A percentile compares a stretch with the other conserved stretches of the same genome.
Conservation (phyloP, 2,329 filamentous ascomycete species). For the Metarhizium brunneum region DNA sequence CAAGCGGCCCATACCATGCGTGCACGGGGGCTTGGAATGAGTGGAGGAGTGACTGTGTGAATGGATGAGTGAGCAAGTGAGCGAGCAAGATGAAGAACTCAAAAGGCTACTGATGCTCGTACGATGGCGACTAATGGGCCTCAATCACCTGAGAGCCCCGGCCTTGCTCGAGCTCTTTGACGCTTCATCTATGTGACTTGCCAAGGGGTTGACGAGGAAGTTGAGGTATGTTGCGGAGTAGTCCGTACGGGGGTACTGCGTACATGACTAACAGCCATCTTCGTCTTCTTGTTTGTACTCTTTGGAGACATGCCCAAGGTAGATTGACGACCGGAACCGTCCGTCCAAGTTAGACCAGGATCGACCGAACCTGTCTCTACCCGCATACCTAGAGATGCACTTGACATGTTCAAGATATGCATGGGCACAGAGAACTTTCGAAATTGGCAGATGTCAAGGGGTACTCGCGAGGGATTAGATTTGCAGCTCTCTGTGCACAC, state of each 20-base stretch:
- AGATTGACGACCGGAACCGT: background rate
- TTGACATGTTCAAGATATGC: background rate
- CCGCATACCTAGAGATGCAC: background rate
- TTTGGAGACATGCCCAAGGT: background rate
- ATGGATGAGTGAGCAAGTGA: background rate
- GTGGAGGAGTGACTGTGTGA: background rate
- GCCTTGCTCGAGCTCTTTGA: background rate
- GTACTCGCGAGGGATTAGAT: too few species aligned
- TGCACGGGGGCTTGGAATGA: background rate
- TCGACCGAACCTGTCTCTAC: background rate
- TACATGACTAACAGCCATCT: background rate
- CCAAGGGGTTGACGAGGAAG: background rate
- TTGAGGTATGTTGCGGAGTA: background rate
- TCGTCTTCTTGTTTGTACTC: background rate
- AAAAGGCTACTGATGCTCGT: background rate
- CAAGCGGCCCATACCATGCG: background rate
- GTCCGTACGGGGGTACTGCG: too few species aligned
- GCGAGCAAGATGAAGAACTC: background rate
- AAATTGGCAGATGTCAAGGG: background rate
- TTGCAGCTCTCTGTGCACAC: background rate
- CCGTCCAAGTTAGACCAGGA: background rate
- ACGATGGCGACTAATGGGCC: background rate
- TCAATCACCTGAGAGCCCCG: background rate
- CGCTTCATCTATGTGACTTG: background rate
- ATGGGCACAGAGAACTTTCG: background rate